Evolutionary conservation across 2,329 filamentous ascomycete species (phyloP), one percentile per base, ranked within the genome.

Genomic region (Cladophialophora chaetospira): DNA sequence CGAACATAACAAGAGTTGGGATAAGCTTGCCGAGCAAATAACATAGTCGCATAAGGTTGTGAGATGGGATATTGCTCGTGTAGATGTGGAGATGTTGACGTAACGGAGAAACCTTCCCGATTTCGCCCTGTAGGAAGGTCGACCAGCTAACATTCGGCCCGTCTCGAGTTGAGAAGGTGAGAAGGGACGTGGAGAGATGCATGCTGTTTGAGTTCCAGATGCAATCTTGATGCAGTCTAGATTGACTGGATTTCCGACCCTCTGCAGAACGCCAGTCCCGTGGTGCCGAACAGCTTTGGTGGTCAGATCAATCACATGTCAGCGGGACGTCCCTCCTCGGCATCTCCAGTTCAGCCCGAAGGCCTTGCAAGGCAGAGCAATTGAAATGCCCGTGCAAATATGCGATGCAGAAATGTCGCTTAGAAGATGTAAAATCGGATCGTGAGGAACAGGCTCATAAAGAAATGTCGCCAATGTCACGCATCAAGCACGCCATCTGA

Each of bases 401-500:
- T 10, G 40, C 25, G 10, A 15, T 8, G 28, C n/a, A 19, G 28
- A 53, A 53, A 36, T 11, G 10, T 47, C 17, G 26, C 26, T 15
- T 33, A 15, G 8, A 35, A 5, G 8, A 21, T 21, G 3, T 10
- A 19, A 42, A 33, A 36, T 35, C 23, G 10, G 3, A n/a, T 31
- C 17, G 17, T 2, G 13, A 38, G 10, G 11, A 29, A 11, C 31
- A 25, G 25, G n/a, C 31, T 46, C 45, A 70, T 17, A 91, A 73
- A 51, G 82, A 84, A 68, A 88, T 81, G 62, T 85, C 83, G 68
- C 90, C 91, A 69, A 97, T 81, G 73, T 97, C 93, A 61, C 92
- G 82, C 80, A 92, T 88, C 71, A 97, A 78, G 68, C 91, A 86
- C 38, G 90, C 90, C 80, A 97, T 89, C 74, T 97, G 91, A 8